Evolutionary conservation across 2,329 filamentous ascomycete species (phyloP).

Genomic region (Blastomyces gilchristii): DNA sequence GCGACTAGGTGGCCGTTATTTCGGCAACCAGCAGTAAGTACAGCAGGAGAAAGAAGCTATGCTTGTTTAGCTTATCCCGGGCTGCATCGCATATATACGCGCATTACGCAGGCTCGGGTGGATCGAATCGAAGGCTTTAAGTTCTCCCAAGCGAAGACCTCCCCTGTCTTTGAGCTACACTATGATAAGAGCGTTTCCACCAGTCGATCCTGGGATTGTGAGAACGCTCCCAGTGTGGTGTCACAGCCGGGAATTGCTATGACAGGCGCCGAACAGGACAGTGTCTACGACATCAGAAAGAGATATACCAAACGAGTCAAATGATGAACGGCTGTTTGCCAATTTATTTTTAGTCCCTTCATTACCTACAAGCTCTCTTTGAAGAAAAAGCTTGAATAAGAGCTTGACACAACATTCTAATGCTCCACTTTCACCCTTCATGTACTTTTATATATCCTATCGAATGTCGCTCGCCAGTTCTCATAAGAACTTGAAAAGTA

Average conservation of each 20-base stretch:
- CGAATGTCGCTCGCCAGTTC: background rate
- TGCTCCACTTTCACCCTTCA: background rate
- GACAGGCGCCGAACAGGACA: background rate
- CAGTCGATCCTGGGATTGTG: background rate
- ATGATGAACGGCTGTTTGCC: background rate
- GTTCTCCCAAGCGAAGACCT: background rate
- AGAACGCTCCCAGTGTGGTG: background rate
- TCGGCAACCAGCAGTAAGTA: background rate
- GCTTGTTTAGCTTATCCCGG: background rate
- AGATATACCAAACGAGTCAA: background rate
- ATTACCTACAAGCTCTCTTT: background rate
- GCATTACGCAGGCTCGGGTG: background rate
- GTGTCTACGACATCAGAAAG: background rate
- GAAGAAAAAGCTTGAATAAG: background rate
- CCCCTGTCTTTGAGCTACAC: background rate
- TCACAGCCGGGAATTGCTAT: background rate
- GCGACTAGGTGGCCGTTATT: background rate
- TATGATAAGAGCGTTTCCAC: background rate
- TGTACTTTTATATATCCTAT: background rate
- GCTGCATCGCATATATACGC: background rate
- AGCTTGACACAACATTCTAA: background rate
- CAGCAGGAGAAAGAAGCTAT: background rate
- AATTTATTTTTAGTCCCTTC: background rate
- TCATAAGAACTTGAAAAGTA: background rate
- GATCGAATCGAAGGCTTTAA: background rate